Evolutionary conservation across 176 grass and related monocot species (phyloP), one percentile per base, ranked within the genome.

Genomic region (Carex myosuroides): DNA sequence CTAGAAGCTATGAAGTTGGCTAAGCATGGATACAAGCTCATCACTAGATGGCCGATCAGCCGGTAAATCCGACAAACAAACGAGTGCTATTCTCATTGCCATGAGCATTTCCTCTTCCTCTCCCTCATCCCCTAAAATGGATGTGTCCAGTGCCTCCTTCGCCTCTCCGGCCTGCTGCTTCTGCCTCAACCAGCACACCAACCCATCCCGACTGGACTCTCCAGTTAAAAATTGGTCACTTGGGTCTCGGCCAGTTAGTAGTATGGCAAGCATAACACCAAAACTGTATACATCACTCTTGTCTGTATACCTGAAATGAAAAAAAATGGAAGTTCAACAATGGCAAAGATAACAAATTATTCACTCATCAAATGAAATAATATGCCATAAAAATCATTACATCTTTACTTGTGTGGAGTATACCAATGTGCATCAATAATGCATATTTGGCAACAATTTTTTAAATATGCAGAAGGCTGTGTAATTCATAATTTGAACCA

Each of bases 241-340:
- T 29, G 91, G 97, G 76, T 99, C 93, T 83, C 84, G 94, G 60
- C 97, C 93, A 3, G 91, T 92, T 53, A 99, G 84, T 54, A 99
- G 52, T 59, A 99, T 72, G 0, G 83, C 93, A 4, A 99, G 90
- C 16, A 96, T 89, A 86, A 99, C 83, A 62, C 97, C 97, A 42
- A 99, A 95, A 70, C 91, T 89, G 42, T 96, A 99, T 1, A 99
- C 80, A 83, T 99, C 97, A 53, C 93, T 96, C 90, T 99, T 99
- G 65, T 99, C 97, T 18, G 97, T 99, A 81, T 96, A 99, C 62
- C 97, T 99, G 85, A 41, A 59, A 59, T 48, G 8, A 88, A 58
- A 5, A 41, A 80, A 35, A 30, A 53, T 60, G n/a, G 20, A 13
- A 58, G 35, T 32, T 54, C 24, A 73, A 11, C 50, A 42, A 37